These are phyloP conservation scores for Colletotrichum australisinense DNA, from an alignment of 2,329 filamentous ascomycete genomes.

Conservation along the genomic window DNA sequence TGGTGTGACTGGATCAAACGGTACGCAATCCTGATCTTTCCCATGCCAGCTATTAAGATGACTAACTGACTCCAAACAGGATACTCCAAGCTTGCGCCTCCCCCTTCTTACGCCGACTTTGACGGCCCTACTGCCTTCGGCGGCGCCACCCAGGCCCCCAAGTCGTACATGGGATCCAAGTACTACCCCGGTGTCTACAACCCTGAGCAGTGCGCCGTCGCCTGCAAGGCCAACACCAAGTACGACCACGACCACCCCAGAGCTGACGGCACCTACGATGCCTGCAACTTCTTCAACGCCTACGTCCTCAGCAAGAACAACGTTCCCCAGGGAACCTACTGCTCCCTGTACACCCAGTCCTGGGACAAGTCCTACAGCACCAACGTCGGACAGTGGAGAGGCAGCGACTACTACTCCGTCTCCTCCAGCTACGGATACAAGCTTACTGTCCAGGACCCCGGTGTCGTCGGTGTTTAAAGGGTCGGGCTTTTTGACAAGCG, in stretches of 20 bases:
- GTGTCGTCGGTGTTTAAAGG: too few relatives aligned
- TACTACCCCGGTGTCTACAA: constrained; percentile 9
- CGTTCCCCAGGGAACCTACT: constrained; percentile 17
- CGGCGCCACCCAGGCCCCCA: constrained; percentile 15
- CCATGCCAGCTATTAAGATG: too few relatives aligned
- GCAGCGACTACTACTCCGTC: constrained; percentile 18
- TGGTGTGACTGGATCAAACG: constrained; percentile 32
- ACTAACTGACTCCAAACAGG: neutral
- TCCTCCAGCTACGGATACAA: constrained; percentile 21
- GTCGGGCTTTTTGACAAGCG: accelerated
- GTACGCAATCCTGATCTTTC: neutral
- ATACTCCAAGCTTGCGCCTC: constrained; percentile 5
- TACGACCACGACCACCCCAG: constrained; percentile 21
- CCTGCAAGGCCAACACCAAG: constrained; percentile 16
- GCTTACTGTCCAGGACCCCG: constrained; percentile 7
- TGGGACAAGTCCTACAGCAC: constrained; percentile 30
- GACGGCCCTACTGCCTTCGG: neutral
- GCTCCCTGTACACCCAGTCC: constrained; percentile 18
- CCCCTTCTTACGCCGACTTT: neutral
- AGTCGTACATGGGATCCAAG: constrained; percentile 17
- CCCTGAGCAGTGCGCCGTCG: constrained; percentile 14
- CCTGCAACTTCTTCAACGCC: constrained; percentile 33
- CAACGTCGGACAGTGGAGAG: constrained; percentile 28
- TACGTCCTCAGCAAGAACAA: constrained; percentile 19
- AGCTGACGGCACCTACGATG: constrained; percentile 21